These are phyloP conservation scores for Cucurbita argyrosperma DNA, from an alignment of 306 rosid species.

Conservation along the genomic window DNA sequence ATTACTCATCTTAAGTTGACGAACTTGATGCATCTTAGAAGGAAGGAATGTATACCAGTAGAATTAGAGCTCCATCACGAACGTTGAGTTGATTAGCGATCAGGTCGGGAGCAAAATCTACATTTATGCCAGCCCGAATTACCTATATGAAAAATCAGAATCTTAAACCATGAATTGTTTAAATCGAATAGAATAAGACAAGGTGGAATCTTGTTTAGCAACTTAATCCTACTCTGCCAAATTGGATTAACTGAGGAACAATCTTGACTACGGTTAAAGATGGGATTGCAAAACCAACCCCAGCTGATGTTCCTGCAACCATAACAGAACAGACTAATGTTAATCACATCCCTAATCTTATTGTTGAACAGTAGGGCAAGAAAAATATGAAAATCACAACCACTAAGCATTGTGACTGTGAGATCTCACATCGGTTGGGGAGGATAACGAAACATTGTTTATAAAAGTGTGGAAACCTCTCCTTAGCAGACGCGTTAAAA, in stretches of 20 bases:
- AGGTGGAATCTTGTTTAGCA: not conserved
- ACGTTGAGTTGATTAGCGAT: conserved; percentile 78
- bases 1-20: not conserved
- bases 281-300: conserved; percentile 97
- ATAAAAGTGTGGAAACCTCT: too few relatives aligned
- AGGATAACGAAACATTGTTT: too few relatives aligned
- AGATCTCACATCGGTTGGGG: too few relatives aligned
- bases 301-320: conserved; percentile 84
- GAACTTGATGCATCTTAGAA: not conserved
- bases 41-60: conserved; percentile 32
- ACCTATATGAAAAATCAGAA: conserved; percentile 33
- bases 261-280: conserved; percentile 67
- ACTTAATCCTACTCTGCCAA: conserved; percentile 40
- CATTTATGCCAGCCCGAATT: conserved; percentile 67
- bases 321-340: not conserved
- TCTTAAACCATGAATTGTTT: not conserved
- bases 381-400: not conserved
- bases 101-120: conserved; percentile 79
- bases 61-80: conserved; percentile 82
- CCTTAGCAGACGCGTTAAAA: not conserved
- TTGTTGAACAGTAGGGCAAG: not conserved
- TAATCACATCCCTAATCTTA: not conserved
- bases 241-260: conserved; percentile 76
- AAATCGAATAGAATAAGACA: not conserved
- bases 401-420: not conserved